Evolutionary conservation across 129 eudicot genomes (phyloP), one percentile per base, ranked within the genome.

Genomic region (Ambrosia artemisiifolia): DNA sequence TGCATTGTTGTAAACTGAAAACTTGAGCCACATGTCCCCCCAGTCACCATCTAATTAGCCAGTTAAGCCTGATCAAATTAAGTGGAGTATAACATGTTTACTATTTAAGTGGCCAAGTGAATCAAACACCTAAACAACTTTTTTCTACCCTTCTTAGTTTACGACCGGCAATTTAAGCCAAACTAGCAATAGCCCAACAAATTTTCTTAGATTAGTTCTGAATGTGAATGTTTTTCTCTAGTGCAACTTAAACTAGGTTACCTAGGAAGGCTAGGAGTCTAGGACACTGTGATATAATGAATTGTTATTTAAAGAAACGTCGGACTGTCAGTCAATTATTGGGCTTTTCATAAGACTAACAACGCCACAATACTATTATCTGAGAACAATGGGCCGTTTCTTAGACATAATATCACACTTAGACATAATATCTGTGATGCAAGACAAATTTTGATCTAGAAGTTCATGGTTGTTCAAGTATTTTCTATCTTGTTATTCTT

Each of bases 221-320:
- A 20, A 10, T 18, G 49, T 32, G 4, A 34, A 48, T 62, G 36
- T 33, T 73, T 34, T 3, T 3, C 42, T 20, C 16, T 24, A 63
- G 18, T 63, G 36, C 61, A 16, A 33, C 62, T 62, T 51, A 48
- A 73, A 63, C 50, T 61, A 73, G 62, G 51, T 33, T 46, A 62
- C 62, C 63, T 33, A 32, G 62, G 46, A 17, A n/a, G n/a, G n/a
- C n/a, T n/a, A n/a, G 28, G 28, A 24, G 28, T 24, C 28, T 24
- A 32, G 63, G 46, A 18, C 46, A 60, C 18, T 47, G 28, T 33
- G 62, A 18, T 44, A 17, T 18, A 13, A n/a, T 17, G 32, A 11
- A 7, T n/a, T 35, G 49, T 40, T 70, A 17, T 60, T 36, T 69
- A 50, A 44, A 69, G 0, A 34, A 24, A 24, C 1, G 28, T 24